A percentile compares a stretch with the other conserved stretches of the same genome.
phyloP scores from a whole-genome alignment of 1,284 basidiomycete genomes.

The Heliocybe sulcata region DNA sequence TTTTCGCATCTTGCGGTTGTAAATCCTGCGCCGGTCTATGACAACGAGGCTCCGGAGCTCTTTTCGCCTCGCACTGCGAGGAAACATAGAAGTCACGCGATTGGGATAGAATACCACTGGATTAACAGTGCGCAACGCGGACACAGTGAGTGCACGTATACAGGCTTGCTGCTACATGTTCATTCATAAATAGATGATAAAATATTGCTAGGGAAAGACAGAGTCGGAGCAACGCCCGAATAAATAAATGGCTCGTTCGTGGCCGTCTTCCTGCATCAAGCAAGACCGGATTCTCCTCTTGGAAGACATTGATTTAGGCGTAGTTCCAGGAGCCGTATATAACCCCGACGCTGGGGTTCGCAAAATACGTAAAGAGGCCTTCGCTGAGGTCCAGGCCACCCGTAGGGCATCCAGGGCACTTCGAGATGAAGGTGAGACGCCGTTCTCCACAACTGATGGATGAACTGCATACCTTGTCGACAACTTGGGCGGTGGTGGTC shows the following conservation, averaged over 20 bases:
- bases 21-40: no score
- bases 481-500: slow-evolving; percentile 42
- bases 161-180: neutral
- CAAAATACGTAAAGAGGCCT: slow-evolving; percentile 38
- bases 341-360: slow-evolving; percentile 20
- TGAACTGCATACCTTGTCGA: slow-evolving; percentile 34
- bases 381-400: slow-evolving; percentile 49
- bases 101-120: neutral
- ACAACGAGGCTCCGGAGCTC: no score
- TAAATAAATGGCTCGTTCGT: neutral
- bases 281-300: neutral
- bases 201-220: neutral
- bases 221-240: neutral
- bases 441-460: neutral
- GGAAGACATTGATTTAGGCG: neutral
- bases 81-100: no score
- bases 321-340: slow-evolving; percentile 32
- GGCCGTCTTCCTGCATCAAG: neutral
- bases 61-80: no score
- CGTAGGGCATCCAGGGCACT: slow-evolving; percentile 36
- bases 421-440: neutral
- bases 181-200: neutral
- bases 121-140: neutral
- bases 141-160: neutral
- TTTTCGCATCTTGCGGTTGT: no score